Evolutionary conservation across 148 eudicot genomes (phyloP).

Genomic region (Cornus kousa): DNA sequence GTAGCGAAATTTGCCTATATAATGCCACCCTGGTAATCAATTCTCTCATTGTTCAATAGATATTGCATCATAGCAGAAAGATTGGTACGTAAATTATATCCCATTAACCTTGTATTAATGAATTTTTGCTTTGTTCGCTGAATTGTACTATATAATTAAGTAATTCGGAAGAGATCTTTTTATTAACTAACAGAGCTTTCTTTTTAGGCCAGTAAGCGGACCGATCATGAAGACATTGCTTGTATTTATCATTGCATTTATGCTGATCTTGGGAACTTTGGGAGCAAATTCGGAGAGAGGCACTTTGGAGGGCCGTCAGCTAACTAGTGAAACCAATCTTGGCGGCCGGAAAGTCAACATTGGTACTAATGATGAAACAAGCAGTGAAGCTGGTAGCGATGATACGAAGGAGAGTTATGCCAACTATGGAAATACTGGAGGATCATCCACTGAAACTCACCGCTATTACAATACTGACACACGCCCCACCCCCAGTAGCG

Average conservation of each 20-base stretch:
- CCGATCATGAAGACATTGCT: not conserved
- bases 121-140: not conserved
- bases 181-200: too few species aligned
- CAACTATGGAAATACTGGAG: not conserved
- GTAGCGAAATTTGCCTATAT: not conserved
- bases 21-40: not conserved
- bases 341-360: not conserved
- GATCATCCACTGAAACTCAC: not conserved
- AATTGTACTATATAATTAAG: too few species aligned
- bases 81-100: not conserved
- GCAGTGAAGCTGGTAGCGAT: not conserved
- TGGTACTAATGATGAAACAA: too few species aligned
- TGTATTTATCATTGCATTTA: not conserved
- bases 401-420: too few species aligned
- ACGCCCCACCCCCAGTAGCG: too few species aligned
- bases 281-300: not conserved
- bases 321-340: not conserved
- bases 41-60: not conserved
- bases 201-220: too few species aligned
- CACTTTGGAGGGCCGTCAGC: not conserved
- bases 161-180: too few species aligned
- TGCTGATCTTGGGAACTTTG: not conserved
- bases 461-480: not conserved
- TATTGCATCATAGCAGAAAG: not conserved
- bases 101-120: not conserved